Evolutionary conservation across 2,329 filamentous ascomycete species (phyloP), one percentile per base, ranked within the genome.

Genomic region (Plectosphaerella sp.): DNA sequence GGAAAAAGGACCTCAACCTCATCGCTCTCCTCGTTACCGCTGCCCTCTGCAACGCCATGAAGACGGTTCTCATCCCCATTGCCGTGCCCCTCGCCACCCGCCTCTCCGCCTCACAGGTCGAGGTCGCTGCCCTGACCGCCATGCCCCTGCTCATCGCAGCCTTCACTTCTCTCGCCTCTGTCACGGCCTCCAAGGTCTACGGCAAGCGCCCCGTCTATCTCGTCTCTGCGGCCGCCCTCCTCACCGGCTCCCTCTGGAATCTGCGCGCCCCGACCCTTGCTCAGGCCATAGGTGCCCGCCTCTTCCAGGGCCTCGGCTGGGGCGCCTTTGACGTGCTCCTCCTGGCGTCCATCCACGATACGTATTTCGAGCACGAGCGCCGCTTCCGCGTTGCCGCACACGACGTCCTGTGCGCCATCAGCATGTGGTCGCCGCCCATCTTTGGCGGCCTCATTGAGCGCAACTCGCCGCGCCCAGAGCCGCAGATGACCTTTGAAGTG

Each of bases 241-340:
- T 83, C 43, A 64, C 74, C 42, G 79, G 79, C 2, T 68, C 70
- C 3, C 62, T 78, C 2, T 81, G 78, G 77, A 80, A 77, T 56
- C 75, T 73, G 54, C 67, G 68, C 16, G 69, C 75, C 5, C 61
- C 62, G 47, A 72, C 63, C 55, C 77, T 74, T 50, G 66, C 64
- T 9, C 68, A 76, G 51, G 76, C 75, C 59, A 74, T 83, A 72
- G 72, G 71, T 0, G 75, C 79, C 3, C 72, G 81, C 10, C 60
- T 80, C 16, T 70, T 84, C 35, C 79, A 83, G 59, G 80, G 79
- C 1, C 51, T 84, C 0, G 80, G 76, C n/a, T 82, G 81, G 77
- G 80, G 80, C 6, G 74, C 76, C 11, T 80, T 83, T 54, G 81
- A 84, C 57, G 75, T 72, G 5, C 63, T 84, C 39, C 68, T 81